Evolutionary conservation across 176 grass and related monocot species (phyloP), one percentile per base, ranked within the genome.

Genomic region (Lolium multiflorum): DNA sequence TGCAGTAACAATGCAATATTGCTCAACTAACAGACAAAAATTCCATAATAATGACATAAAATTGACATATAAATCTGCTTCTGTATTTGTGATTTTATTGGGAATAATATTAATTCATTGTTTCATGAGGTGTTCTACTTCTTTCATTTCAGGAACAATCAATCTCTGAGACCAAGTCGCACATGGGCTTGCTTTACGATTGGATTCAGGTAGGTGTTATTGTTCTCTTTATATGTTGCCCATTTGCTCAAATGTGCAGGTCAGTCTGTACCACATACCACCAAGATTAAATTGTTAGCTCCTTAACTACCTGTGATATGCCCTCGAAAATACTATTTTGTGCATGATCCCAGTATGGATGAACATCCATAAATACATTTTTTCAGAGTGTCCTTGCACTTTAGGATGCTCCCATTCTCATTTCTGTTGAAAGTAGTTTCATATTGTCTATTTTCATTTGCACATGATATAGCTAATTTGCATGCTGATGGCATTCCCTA

Each of bases 121-220:
- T 64, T 55, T 71, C 22, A 25, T 65, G 61, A 91, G 20, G 18
- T 11, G 17, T 24, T 71, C 11, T 70, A 39, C 78, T 78, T 88
- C 37, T 80, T 81, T 25, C 15, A 41, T 90, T 20, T 76, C 65
- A 94, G 93, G 90, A 80, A 75, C 58, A 81, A 58, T 2, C 17
- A 26, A 74, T 88, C 7, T 60, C 65, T 82, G 80, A 85, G 69
- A 86, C 58, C 3, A 85, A 83, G 46, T 71, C 85, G 66, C 38
- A 83, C 50, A 77, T 88, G 28, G n/a, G 7, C 20, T 80, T 94
- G 82, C 85, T 94, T 88, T 81, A 83, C 20, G 39, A 94, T 46
- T 94, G 93, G 93, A 79, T 88, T 63, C 88, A 90, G 93, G 93
- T 90, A 92, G 21, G 26, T 24, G 28, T 82, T 64, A 44, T 69